Evolutionary conservation across 2,329 filamentous ascomycete genomes (phyloP).

Genomic region (Scolecobasidium constrictum): DNA sequence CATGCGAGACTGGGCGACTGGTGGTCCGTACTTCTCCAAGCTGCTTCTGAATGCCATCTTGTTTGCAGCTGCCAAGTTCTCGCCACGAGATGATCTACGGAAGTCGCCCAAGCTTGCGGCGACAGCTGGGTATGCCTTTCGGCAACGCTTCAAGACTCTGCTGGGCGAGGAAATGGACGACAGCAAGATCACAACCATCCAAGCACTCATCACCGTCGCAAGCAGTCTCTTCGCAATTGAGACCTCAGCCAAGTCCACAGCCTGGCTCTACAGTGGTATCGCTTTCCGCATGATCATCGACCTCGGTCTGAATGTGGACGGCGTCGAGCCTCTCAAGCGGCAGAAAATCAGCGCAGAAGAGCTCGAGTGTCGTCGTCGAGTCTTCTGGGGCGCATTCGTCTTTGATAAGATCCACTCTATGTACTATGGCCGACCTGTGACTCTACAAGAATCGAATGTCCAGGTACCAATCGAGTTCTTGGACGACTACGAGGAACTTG

Average conservation of each 20-base stretch:
- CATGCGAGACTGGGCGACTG: constrained; percentile 29
- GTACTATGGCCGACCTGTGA: constrained; percentile 19
- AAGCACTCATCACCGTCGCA: constrained; percentile 25
- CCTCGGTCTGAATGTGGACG: constrained; percentile 28
- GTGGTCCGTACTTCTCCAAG: constrained; percentile 44
- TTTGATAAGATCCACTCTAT: constrained; percentile 21
- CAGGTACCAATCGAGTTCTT: constrained; percentile 15
- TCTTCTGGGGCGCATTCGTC: constrained; percentile 25
- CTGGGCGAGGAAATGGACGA: constrained; percentile 33
- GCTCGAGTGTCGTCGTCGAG: constrained; percentile 20
- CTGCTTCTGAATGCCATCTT: constrained; percentile 43
- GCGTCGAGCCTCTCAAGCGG: constrained; percentile 14
- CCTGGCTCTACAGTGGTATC: constrained; percentile 31
- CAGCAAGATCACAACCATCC: constrained; percentile 40
- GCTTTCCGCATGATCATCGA: constrained; percentile 32
- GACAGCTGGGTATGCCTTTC: constrained; percentile 30
- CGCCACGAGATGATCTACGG: constrained; percentile 30
- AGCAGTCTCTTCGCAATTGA: constrained; percentile 10
- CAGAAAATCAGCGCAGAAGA: constrained; percentile 16
- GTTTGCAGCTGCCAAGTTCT: constrained; percentile 33
- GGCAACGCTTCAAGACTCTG: constrained; percentile 28
- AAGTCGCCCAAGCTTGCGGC: constrained; percentile 31
- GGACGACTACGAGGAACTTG: constrained; percentile 16
- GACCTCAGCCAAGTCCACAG: constrained; percentile 17
- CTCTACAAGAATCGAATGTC: constrained; percentile 15